phyloP scores from a whole-genome alignment of 208 protist species.

The Histomonas meleagridis region DNA sequence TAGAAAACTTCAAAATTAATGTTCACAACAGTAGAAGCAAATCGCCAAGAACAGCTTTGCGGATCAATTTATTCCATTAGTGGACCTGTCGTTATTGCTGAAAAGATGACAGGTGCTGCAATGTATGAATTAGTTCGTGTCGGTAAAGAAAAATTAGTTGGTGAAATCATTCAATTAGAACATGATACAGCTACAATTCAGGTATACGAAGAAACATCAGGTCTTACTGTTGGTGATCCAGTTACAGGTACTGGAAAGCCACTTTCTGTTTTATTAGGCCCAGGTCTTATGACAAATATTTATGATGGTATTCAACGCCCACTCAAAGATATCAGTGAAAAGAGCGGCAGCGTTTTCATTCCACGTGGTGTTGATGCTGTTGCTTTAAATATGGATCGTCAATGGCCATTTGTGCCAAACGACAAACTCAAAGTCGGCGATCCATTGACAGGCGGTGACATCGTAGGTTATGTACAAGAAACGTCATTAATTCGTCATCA shows the following conservation, averaged over 20 bases:
- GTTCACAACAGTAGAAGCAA: background rate
- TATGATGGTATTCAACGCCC: slow-evolving; percentile 99
- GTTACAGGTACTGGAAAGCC: slow-evolving; percentile 93
- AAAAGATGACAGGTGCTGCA: slow-evolving; percentile 89
- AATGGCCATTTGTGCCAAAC: slow-evolving; percentile 83
- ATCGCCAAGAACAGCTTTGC: background rate
- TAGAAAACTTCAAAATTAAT: too few species aligned
- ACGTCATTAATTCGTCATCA: slow-evolving; percentile 85
- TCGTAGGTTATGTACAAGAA: slow-evolving; percentile 82
- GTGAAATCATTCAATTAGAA: slow-evolving; percentile 99
- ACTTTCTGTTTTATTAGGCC: slow-evolving; percentile 96
- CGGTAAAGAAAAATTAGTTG: slow-evolving; percentile 84
- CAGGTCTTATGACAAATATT: slow-evolving; percentile 95
- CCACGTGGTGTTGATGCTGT: slow-evolving; percentile 87
- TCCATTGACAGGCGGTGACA: slow-evolving; percentile 82
- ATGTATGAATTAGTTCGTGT: slow-evolving; percentile 99
- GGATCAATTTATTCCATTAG: background rate
- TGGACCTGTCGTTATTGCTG: slow-evolving; percentile 88
- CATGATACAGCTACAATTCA: slow-evolving; percentile 97
- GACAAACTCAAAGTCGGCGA: slow-evolving; percentile 68
- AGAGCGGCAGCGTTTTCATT: slow-evolving; percentile 90
- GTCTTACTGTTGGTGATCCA: slow-evolving; percentile 95
- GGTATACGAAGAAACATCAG: slow-evolving; percentile 97
- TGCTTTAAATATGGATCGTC: slow-evolving; percentile 71
- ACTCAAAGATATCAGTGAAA: slow-evolving; percentile 84